These are phyloP conservation scores for Talaromyces sp. DNA, from an alignment of 2,329 filamentous ascomycete species.

Conservation along the genomic window DNA sequence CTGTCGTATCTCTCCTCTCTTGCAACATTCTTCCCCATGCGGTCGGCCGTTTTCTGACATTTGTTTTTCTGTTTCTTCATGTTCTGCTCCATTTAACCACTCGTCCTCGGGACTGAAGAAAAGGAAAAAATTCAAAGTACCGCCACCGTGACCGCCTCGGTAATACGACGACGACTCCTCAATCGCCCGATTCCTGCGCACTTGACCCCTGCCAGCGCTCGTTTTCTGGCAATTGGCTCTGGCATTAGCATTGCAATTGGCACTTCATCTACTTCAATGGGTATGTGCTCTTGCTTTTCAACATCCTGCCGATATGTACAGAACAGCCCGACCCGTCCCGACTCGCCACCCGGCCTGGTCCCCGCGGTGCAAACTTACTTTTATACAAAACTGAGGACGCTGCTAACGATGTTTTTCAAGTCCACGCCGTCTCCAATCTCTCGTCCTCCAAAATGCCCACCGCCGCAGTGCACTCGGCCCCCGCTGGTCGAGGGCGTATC, in stretches of 20 bases:
- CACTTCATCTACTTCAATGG: background rate
- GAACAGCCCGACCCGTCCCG: background rate
- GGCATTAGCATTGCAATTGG: background rate
- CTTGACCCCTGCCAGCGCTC: background rate
- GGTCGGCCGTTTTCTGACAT: background rate
- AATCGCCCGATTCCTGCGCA: background rate
- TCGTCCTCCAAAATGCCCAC: background rate
- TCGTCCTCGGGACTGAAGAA: background rate
- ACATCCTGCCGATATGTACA: background rate
- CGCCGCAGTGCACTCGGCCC: background rate
- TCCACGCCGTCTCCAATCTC: background rate
- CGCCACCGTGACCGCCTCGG: background rate
- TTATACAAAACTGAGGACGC: background rate
- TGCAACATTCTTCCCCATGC: background rate
- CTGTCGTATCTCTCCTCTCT: background rate
- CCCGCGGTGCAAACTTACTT: background rate
- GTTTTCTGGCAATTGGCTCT: background rate
- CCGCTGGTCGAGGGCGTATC: constrained; percentile 13
- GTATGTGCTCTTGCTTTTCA: background rate
- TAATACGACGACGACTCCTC: background rate
- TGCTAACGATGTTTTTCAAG: background rate
- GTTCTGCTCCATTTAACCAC: background rate
- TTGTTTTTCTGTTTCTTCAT: background rate
- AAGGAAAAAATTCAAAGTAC: background rate
- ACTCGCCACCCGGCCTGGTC: background rate